Evolutionary conservation across 495 filamentous ascomycete genomes (phyloP).

Genomic region (Talaromyces stipitatus): DNA sequence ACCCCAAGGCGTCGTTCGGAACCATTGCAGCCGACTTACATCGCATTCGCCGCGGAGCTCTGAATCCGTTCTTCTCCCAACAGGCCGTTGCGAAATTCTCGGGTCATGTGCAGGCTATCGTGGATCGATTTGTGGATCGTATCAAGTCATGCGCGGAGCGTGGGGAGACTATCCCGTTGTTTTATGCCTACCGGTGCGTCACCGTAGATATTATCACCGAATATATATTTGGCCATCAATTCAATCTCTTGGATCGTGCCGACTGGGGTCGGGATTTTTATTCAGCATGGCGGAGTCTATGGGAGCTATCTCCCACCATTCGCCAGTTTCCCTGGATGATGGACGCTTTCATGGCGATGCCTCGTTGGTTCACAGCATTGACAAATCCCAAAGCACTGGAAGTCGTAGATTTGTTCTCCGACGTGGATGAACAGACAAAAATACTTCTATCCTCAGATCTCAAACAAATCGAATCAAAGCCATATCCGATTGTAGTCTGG

Average conservation of each 20-base stretch:
- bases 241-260: conserved; percentile 11
- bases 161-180: conserved; percentile 22
- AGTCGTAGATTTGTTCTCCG: neutral
- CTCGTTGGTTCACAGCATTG: neutral
- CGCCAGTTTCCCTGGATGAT: conserved; percentile 19
- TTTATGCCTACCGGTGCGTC: conserved; percentile 27
- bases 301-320: conserved; percentile 4
- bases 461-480: conserved; percentile 2
- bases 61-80: conserved; percentile 37
- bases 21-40: conserved; percentile 22
- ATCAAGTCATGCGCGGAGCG: conserved; percentile 11
- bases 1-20: conserved; percentile 12
- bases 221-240: conserved; percentile 26
- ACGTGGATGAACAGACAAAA: neutral
- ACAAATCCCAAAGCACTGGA: conserved; percentile 1
- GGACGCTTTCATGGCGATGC: conserved; percentile 16
- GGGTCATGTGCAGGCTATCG: conserved; percentile 22
- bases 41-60: conserved; percentile 18
- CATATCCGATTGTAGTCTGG: neutral
- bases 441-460: neutral
- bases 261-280: conserved; percentile 4
- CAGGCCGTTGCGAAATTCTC: conserved; percentile 25
- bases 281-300: conserved; percentile 4
- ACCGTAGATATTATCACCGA: conserved; percentile 39
- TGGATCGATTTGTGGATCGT: conserved; percentile 21